phyloP scores from a whole-genome alignment of 2,329 filamentous ascomycete species.

The Alternaria gaisen region DNA sequence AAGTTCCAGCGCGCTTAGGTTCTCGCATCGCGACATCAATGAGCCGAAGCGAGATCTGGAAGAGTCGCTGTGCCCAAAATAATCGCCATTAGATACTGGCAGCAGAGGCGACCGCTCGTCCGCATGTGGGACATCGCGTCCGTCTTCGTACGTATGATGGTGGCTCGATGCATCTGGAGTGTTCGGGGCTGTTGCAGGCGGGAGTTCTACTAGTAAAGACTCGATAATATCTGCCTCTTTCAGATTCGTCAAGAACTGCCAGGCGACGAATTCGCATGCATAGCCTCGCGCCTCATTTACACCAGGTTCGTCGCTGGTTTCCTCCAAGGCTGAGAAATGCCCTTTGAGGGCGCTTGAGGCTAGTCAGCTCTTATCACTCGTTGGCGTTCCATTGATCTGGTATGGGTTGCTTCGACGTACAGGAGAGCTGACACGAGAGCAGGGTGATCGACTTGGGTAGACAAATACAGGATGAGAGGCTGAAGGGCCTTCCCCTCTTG shows the following conservation, averaged over 20 bases:
- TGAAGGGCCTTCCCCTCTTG: constrained; percentile 65
- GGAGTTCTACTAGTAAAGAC: constrained; percentile 77
- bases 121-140: constrained; percentile 7
- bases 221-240: constrained; percentile 78
- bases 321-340: constrained; percentile 72
- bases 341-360: constrained; percentile 72
- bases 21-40: constrained; percentile 75
- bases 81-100: constrained; percentile 25
- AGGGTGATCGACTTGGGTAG: constrained; percentile 70
- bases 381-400: background rate
- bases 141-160: constrained; percentile 21
- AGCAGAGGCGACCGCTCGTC: constrained; percentile 43
- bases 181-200: constrained; percentile 44
- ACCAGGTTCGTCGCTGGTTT: constrained; percentile 66
- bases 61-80: constrained; percentile 37
- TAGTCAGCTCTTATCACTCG: constrained; percentile 22
- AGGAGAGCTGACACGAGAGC: constrained; percentile 76
- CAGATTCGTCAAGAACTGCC: constrained; percentile 76
- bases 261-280: constrained; percentile 83
- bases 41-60: constrained; percentile 61
- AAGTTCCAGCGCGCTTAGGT: constrained; percentile 87
- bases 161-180: constrained; percentile 21
- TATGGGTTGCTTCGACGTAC: constrained; percentile 58
- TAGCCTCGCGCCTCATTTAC: constrained; percentile 74
- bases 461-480: constrained; percentile 73